Percentiles rank a stretch among this genome's conserved stretches.
Evolutionary conservation across 2,329 filamentous ascomycete species (phyloP).

Genomic region (Aspergillus brunneoviolaceus): DNA sequence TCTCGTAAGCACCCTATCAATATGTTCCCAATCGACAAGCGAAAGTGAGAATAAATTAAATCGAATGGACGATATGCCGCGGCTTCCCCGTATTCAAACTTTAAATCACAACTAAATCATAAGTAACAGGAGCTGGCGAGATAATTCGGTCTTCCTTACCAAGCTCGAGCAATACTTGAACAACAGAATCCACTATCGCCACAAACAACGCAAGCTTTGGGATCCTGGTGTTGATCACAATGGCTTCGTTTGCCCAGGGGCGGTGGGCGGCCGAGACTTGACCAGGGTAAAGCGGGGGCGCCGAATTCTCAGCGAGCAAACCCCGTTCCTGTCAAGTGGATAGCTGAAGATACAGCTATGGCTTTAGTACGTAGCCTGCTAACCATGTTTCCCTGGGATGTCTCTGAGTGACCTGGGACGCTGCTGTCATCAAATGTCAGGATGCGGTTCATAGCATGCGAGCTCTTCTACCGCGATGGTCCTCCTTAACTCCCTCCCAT

Average conservation of each 20-base stretch:
- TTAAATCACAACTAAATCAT: not conserved
- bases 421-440: not conserved
- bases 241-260: not conserved
- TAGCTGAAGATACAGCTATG: not conserved
- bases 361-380: not conserved
- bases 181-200: not conserved
- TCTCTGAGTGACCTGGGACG: not conserved
- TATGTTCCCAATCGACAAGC: not conserved
- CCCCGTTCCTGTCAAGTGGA: not conserved
- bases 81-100: not conserved
- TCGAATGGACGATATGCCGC: not conserved
- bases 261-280: not conserved
- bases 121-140: not conserved
- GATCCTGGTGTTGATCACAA: not conserved
- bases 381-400: not conserved
- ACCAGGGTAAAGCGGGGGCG: not conserved
- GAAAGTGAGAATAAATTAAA: not conserved
- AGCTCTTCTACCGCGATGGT: too few relatives aligned
- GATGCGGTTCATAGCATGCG: too few relatives aligned
- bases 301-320: not conserved
- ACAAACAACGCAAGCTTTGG: not conserved
- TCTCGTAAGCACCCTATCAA: not conserved
- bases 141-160: not conserved
- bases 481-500: too few relatives aligned
- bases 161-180: not conserved